Conservation (phyloP, 192 early-diverging fungal species). For the Coemansia sp. region DNA sequence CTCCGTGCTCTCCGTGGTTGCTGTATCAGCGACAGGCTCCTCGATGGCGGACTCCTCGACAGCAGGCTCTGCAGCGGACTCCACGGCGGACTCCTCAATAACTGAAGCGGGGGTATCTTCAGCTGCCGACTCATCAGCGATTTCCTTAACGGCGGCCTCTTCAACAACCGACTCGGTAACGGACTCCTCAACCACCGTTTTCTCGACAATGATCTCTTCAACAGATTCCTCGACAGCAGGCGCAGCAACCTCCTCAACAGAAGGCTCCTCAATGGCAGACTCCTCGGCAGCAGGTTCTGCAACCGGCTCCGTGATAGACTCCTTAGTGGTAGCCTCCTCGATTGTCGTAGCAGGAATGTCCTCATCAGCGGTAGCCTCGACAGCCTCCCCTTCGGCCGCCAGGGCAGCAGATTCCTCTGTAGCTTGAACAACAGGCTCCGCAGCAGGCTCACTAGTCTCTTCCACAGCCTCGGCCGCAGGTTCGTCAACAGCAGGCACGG, state of each 20-base stretch:
- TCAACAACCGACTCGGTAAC: conserved; percentile 4
- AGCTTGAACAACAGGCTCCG: too few relatives aligned
- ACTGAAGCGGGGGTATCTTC: neutral
- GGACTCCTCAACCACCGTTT: neutral
- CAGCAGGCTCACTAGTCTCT: neutral
- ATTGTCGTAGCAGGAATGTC: neutral
- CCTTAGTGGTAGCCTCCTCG: neutral
- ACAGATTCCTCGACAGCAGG: neutral
- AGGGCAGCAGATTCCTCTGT: neutral
- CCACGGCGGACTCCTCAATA: conserved; percentile 1
- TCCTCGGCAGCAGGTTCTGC: neutral
- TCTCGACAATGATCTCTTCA: neutral
- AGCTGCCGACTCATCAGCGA: conserved; percentile 1
- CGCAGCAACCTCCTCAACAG: neutral
- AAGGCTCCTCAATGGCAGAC: neutral
- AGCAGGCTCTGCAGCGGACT: neutral
- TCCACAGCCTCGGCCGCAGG: too few relatives aligned
- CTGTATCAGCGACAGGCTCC: neutral
- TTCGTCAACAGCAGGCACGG: too few relatives aligned
- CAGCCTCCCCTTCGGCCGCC: neutral
- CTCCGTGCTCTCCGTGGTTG: too few relatives aligned
- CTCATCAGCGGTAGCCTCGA: neutral
- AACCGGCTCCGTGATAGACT: neutral
- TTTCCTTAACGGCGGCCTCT: neutral
- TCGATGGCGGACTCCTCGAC: neutral